phyloP scores from a whole-genome alignment of 345 rosid genomes.

The Eucalyptus polybractea region DNA sequence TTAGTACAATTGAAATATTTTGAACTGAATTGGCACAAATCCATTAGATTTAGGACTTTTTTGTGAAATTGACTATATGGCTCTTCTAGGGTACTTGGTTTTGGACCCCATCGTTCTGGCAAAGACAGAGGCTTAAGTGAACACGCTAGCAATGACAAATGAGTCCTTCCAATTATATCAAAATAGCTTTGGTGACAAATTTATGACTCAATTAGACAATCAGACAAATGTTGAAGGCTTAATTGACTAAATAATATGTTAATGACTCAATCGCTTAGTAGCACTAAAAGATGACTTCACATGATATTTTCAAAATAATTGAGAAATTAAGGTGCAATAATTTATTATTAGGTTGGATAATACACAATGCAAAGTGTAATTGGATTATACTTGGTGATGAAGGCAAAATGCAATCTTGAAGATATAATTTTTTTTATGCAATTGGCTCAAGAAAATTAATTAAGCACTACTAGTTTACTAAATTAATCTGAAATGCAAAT shows the following conservation, averaged over 20 bases:
- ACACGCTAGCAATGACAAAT: rapidly evolving
- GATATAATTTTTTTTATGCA: not conserved
- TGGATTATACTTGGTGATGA: not conserved
- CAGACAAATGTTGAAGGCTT: not conserved
- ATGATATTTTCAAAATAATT: not conserved
- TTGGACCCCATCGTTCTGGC: not conserved
- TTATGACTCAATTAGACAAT: not conserved
- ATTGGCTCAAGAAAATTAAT: not conserved
- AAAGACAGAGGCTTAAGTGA: not conserved
- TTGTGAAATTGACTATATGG: no score
- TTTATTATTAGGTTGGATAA: not conserved
- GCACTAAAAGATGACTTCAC: not conserved
- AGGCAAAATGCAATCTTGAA: not conserved
- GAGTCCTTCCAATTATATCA: not conserved
- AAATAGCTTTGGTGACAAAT: not conserved
- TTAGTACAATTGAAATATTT: no score
- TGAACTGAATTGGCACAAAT: rapidly evolving
- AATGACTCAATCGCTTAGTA: not conserved
- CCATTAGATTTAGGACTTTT: no score
- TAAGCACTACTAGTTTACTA: not conserved
- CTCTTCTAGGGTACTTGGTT: not conserved
- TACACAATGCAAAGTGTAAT: not conserved
- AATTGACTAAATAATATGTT: not conserved
- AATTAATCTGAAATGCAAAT: not conserved
- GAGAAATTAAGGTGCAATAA: not conserved